phyloP scores from a whole-genome alignment of 306 rosid species.

The Hippophae tibetana region DNA sequence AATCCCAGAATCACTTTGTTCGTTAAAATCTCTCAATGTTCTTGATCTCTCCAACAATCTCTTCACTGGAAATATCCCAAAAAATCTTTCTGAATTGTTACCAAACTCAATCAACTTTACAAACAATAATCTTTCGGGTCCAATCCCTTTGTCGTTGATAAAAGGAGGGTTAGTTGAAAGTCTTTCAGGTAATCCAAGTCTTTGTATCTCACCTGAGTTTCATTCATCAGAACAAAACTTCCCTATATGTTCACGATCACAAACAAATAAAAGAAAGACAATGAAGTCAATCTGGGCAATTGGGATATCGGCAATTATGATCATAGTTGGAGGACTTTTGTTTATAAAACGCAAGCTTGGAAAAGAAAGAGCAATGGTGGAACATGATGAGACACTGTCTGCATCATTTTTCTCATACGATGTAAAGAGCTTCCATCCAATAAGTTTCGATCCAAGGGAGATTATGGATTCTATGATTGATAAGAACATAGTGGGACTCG shows the following conservation, averaged over 20 bases:
- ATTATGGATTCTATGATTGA: slow-evolving; percentile 63
- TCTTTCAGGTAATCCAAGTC: slow-evolving; percentile 69
- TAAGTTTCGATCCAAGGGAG: slow-evolving; percentile 62
- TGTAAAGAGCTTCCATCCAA: slow-evolving; percentile 77
- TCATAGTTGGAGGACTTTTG: slow-evolving; percentile 53
- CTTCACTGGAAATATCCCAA: slow-evolving; percentile 76
- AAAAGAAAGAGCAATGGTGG: slow-evolving; percentile 37
- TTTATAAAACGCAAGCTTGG: slow-evolving; percentile 52
- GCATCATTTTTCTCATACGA: slow-evolving; percentile 60
- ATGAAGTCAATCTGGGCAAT: slow-evolving; percentile 71
- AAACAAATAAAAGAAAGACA: slow-evolving; percentile 29
- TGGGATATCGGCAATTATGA: slow-evolving; percentile 44
- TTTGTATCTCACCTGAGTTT: slow-evolving; percentile 46
- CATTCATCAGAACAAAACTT: slow-evolving; percentile 47
- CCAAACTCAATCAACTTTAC: slow-evolving; percentile 89
- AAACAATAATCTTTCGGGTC: slow-evolving; percentile 72
- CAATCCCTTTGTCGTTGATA: slow-evolving; percentile 60
- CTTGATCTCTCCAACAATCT: slow-evolving; percentile 85
- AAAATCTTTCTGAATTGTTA: slow-evolving; percentile 52
- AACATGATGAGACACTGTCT: slow-evolving; percentile 60
- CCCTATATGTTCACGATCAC: slow-evolving; percentile 34
- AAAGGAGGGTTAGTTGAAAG: slow-evolving; percentile 85
- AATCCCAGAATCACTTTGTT: slow-evolving; percentile 65
- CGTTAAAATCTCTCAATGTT: slow-evolving; percentile 62
- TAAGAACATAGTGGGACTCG: slow-evolving; percentile 80